Base-by-base conservation (phyloP, 768 basidiomycete species). In the Xanthoconium stramineum region DNA sequence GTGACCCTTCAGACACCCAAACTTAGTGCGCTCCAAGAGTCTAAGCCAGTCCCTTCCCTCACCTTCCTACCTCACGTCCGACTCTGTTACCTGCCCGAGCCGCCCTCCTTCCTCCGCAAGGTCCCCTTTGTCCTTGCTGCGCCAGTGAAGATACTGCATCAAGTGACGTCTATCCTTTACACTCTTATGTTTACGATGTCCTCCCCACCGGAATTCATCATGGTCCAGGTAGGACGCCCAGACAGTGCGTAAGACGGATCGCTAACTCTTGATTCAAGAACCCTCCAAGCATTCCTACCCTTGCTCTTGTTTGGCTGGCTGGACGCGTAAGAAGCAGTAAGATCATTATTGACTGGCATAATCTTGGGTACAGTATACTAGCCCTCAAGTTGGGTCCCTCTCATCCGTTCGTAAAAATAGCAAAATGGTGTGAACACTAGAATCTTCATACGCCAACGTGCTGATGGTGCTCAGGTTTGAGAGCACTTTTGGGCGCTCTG, bases 321-420 rank as follows among this genome's bases (percentile, higher is more conserved):
- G 81, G 82, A 20, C 67, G 75, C 19, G 64, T 92, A 15, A 80
- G 84, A 17, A 87, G 89, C 4, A 88, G 87, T 61, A 92, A 90
- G 64, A 77, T 99, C 61, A 90, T 99, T 57, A 94, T 99, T 52
- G 97, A 99, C 74, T 99, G 97, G 97, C 97, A 99, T 69, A 99
- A 99, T 70, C 82, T 96, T 28, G 97, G 97, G 17, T 94, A 93
- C 69, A 96, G 86, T 60, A 94, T 98, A 45, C 82, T 99, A 47
- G 89, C 88, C 1, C 72, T 99, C 60, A 88, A 84, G 63, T 74
- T 94, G n/a, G 90, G 93, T 0, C 56, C 76, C 2, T 68, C 71
- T 0, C 90, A 94, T 67, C 69, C 78, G 0, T 78, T 95, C 58
- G 92, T 96, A 39, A 79, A 71, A 60, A 67, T 96, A 20, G 88